Evolutionary conservation across 2,329 filamentous ascomycete genomes (phyloP).

Genomic region (Ophiocordyceps polyrhachis-furcata): DNA sequence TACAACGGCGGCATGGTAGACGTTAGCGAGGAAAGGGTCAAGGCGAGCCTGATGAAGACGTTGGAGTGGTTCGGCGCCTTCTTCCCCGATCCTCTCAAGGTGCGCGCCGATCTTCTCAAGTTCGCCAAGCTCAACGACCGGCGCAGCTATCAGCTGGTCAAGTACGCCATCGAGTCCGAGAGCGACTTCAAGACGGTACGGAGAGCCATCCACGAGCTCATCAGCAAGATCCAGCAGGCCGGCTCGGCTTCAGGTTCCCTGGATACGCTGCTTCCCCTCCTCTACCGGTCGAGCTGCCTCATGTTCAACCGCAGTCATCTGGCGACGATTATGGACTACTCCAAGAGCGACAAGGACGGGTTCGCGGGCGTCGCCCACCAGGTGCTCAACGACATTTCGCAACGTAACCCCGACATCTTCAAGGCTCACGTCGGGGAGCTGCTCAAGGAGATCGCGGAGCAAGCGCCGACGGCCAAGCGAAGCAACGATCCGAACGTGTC

Average conservation of each 20-base stretch:
- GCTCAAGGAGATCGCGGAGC: slow-evolving; percentile 66
- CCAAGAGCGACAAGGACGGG: slow-evolving; percentile 63
- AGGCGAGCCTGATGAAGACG: slow-evolving; percentile 51
- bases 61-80: slow-evolving; percentile 56
- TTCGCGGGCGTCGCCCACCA: slow-evolving; percentile 69
- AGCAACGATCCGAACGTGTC: slow-evolving; percentile 58
- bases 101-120: slow-evolving; percentile 62
- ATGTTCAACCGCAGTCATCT: slow-evolving; percentile 93
- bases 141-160: slow-evolving; percentile 73
- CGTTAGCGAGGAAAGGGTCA: slow-evolving; percentile 48
- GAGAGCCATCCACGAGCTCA: slow-evolving; percentile 77
- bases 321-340: slow-evolving; percentile 72
- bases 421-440: slow-evolving; percentile 84
- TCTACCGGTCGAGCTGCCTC: slow-evolving; percentile 69
- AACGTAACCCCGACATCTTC: slow-evolving; percentile 74
- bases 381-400: slow-evolving; percentile 80
- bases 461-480: slow-evolving; percentile 52
- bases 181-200: slow-evolving; percentile 85
- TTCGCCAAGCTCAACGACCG: slow-evolving; percentile 86
- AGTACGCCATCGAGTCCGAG: slow-evolving; percentile 66
- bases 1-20: slow-evolving; percentile 78
- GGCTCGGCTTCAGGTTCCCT: slow-evolving; percentile 45
- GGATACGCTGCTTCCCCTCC: slow-evolving; percentile 62
- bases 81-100: slow-evolving; percentile 56
- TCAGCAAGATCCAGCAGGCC: slow-evolving; percentile 61